These are phyloP conservation scores for Gossypium arboreum DNA, from an alignment of 345 rosid genomes.

Conservation along the genomic window DNA sequence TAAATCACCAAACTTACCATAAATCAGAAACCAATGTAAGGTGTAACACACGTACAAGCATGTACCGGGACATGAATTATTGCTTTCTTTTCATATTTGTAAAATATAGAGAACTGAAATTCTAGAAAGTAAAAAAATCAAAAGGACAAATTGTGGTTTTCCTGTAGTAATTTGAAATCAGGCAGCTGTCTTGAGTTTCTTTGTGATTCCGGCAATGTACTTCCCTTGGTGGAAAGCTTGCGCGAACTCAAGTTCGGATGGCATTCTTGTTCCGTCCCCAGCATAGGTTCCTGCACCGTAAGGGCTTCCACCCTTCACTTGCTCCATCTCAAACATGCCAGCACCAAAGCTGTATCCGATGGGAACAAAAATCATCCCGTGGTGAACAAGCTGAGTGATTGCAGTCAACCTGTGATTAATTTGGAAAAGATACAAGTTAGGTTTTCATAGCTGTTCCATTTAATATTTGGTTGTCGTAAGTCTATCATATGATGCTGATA, in stretches of 20 bases:
- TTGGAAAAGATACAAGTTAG: not conserved
- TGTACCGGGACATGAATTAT: conserved; percentile 25
- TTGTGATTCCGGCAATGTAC: conserved; percentile 73
- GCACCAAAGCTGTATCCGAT: conserved; percentile 95
- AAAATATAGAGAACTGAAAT: conserved; percentile 13
- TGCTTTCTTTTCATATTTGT: conserved; percentile 16
- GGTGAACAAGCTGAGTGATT: conserved; percentile 93
- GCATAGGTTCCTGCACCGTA: conserved; percentile 94
- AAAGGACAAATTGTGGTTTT: conserved; percentile 7
- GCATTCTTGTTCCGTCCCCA: conserved; percentile 88
- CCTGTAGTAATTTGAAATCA: conserved; percentile 18
- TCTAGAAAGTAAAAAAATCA: conserved; percentile 21
- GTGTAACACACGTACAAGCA: conserved; percentile 24
- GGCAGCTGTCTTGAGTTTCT: conserved; percentile 78
- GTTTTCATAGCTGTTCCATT: not conserved
- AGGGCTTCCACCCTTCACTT: conserved; percentile 91
- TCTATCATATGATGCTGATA: not conserved
- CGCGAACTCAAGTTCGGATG: conserved; percentile 69
- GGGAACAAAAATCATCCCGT: conserved; percentile 89
- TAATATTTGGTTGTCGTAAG: not conserved
- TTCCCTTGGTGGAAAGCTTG: conserved; percentile 99
- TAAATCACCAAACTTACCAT: conserved; percentile 20
- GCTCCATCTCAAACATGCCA: conserved; percentile 95
- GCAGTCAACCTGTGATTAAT: conserved; percentile 68
- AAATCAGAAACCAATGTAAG: conserved; percentile 10